phyloP scores from a whole-genome alignment of 2,329 filamentous ascomycete species.

The Nigrospora osmanthi region DNA sequence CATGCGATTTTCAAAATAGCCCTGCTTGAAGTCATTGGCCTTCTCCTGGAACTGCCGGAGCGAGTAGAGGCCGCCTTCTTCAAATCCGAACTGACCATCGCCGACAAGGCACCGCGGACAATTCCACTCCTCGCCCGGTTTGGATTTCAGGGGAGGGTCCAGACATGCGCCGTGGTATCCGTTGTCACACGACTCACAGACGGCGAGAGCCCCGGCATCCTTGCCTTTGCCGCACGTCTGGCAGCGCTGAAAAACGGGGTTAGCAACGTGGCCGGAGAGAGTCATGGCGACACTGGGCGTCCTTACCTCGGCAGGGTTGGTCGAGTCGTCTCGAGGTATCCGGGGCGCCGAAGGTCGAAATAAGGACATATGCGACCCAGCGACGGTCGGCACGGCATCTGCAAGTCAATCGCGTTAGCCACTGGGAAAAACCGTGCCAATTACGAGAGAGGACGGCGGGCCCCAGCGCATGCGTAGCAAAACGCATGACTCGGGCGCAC shows the following conservation, averaged over 20 bases:
- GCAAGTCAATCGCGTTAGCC: slow-evolving; percentile 27
- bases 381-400: slow-evolving; percentile 72
- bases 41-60: slow-evolving; percentile 94
- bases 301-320: slow-evolving; percentile 34
- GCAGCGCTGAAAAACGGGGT: slow-evolving; percentile 52
- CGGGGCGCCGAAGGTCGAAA: slow-evolving; percentile 75
- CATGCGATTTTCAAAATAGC: slow-evolving; percentile 87
- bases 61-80: slow-evolving; percentile 93
- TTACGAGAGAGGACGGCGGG: slow-evolving; percentile 2
- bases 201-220: slow-evolving; percentile 59
- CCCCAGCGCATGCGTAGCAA: too few species aligned
- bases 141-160: slow-evolving; percentile 71
- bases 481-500: too few species aligned
- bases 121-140: slow-evolving; percentile 88
- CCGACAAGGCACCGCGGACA: slow-evolving; percentile 92
- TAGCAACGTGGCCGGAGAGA: not conserved
- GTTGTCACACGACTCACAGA: slow-evolving; percentile 89
- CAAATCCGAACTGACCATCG: slow-evolving; percentile 93
- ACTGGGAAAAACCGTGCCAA: slow-evolving; percentile 12
- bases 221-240: slow-evolving; percentile 79
- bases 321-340: slow-evolving; percentile 46
- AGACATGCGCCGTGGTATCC: slow-evolving; percentile 82
- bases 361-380: slow-evolving; percentile 93
- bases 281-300: not conserved
- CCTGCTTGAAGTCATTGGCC: slow-evolving; percentile 88